Base-by-base conservation (phyloP, 805 yeast species). In the Lipomyces starkeyi region DNA sequence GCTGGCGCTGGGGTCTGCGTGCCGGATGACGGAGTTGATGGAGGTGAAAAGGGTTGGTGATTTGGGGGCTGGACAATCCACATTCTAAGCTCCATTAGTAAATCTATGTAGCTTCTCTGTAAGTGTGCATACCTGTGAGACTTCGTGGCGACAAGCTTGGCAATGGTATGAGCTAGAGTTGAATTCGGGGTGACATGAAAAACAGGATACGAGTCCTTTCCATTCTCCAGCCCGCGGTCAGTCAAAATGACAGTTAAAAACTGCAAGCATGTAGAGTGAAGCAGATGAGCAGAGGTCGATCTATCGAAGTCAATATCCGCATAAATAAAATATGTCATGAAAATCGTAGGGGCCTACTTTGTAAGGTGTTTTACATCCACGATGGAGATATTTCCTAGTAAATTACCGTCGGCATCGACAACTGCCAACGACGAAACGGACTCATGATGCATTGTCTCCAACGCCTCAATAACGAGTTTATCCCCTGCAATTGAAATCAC, bases 181-280 rank as follows among this genome's bases (percentile, higher is more conserved):
- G 96, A 87, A 54, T 85, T 84, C 69, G 87, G 86, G 70, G 91
- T 89, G 32, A 94, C 97, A 78, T 94, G 97, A 84, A 94, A 94
- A 54, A 95, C 94, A 20, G 99, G 99, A 83, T 90, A 94, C 55
- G 96, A 92, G 81, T 94, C 99, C 79, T 93, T 93, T n/a, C 62
- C 97, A 76, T 93, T 93, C 75, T 90, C 96, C 40, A 94, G 83
- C 25, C 99, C 99, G 76, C 97, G 88, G 64, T 89, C 88, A 71
- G 90, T 89, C 71, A 95, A 84, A 69, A 93, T 93, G 70, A 93
- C 89, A 14, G 96, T 87, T 66, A 94, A 87, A 77, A 94, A 94
- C 79, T 91, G 95, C 74, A 92, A 83, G 79, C 97, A 95, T 6
- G 95, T 84, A 77, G 90, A 89, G 75, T 89, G 89, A 66, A 94